Conservation (phyloP, 106 monocot genomes). For the Dioscorea zingiberensis region DNA sequence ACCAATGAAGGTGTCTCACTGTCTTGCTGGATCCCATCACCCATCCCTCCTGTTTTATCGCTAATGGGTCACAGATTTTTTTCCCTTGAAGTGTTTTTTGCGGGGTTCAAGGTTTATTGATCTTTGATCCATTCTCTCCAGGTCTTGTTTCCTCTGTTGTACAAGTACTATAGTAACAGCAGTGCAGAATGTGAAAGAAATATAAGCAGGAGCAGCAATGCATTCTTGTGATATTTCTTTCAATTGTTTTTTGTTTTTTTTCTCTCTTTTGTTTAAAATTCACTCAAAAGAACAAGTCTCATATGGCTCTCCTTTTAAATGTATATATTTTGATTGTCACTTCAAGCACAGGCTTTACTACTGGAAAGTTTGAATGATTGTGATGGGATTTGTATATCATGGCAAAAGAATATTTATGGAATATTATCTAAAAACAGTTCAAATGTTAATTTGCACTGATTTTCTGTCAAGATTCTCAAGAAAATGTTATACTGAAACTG, state of each 20-base stretch:
- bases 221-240: background rate
- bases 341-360: too few species aligned
- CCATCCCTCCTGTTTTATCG: constrained; percentile 5
- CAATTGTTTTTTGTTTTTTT: background rate
- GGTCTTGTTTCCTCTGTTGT: constrained; percentile 8
- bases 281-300: background rate
- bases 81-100: constrained; percentile 1
- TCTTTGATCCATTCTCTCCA: background rate
- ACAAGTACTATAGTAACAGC: background rate
- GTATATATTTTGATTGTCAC: background rate
- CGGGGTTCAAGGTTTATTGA: background rate
- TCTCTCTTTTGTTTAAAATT: background rate
- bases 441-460: too few species aligned
- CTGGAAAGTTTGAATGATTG: too few species aligned
- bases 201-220: too few species aligned
- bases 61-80: constrained; percentile 6
- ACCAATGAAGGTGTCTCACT: constrained; percentile 13
- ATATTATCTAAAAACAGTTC: too few species aligned
- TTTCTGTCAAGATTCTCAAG: too few species aligned
- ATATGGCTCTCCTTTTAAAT: background rate
- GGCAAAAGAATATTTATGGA: too few species aligned
- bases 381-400: too few species aligned
- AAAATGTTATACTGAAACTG: too few species aligned
- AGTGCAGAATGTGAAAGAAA: background rate
- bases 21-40: constrained; percentile 15